Evolutionary conservation across 1,284 basidiomycete genomes (phyloP).

Genomic region (Ustilago nuda): DNA sequence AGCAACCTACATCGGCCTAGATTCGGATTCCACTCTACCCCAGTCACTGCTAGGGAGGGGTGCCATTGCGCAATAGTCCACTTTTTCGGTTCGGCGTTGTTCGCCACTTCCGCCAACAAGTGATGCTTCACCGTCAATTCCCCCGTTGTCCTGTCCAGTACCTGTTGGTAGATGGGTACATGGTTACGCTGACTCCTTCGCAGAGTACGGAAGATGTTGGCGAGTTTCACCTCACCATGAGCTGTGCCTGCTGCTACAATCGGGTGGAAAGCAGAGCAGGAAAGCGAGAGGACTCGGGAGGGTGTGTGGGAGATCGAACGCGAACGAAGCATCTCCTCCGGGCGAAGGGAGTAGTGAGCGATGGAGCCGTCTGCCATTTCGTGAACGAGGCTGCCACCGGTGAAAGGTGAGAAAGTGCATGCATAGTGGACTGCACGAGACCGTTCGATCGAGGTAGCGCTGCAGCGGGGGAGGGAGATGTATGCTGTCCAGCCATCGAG

Average conservation of each 20-base stretch:
- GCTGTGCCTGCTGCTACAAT: slow-evolving; percentile 29
- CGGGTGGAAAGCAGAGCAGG: slow-evolving; percentile 18
- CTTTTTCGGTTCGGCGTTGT: slow-evolving; percentile 14
- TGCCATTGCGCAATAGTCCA: slow-evolving; percentile 29
- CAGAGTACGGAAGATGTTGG: slow-evolving; percentile 23
- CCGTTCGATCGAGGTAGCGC: slow-evolving; percentile 18
- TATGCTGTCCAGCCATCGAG: slow-evolving; percentile 25
- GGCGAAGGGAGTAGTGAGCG: slow-evolving; percentile 22
- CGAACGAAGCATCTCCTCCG: slow-evolving; percentile 31
- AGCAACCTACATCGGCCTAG: slow-evolving; percentile 22
- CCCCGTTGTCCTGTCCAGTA: slow-evolving; percentile 23
- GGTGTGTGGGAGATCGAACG: slow-evolving; percentile 18
- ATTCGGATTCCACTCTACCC: slow-evolving; percentile 38
- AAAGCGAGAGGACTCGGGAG: slow-evolving; percentile 13
- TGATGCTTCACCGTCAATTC: slow-evolving; percentile 15
- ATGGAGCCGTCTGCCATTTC: slow-evolving; percentile 41
- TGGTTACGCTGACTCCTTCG: slow-evolving; percentile 13
- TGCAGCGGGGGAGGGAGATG: slow-evolving; percentile 8
- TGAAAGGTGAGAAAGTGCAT: slow-evolving; percentile 12
- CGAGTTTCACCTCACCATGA: slow-evolving; percentile 39
- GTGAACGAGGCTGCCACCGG: slow-evolving; percentile 23
- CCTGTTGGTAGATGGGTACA: slow-evolving; percentile 23
- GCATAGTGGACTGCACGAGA: slow-evolving; percentile 25
- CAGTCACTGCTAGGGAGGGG: slow-evolving; percentile 26
- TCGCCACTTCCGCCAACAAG: slow-evolving; percentile 14